phyloP scores from a whole-genome alignment of 2,329 filamentous ascomycete species.

The Chaetomiaceae sp. region DNA sequence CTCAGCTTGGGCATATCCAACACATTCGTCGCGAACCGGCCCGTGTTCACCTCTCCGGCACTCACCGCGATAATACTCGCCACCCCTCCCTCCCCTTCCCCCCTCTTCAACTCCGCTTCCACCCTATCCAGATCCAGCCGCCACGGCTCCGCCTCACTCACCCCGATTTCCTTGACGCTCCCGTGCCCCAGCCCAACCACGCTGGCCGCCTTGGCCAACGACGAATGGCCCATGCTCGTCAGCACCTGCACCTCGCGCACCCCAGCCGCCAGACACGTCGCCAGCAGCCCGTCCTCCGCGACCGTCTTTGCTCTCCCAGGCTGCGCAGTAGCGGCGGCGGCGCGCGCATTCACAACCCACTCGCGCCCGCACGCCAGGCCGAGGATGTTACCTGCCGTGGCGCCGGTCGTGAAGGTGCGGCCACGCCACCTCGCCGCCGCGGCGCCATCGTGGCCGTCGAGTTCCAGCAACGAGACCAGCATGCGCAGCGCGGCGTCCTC shows the following conservation, averaged over 20 bases:
- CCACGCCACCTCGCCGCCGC: constrained; percentile 44
- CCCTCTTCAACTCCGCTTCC: constrained; percentile 51
- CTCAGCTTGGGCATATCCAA: constrained; percentile 59
- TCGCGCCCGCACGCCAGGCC: constrained; percentile 67
- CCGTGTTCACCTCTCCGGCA: constrained; percentile 87
- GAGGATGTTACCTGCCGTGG: constrained; percentile 76
- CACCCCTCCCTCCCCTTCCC: constrained; percentile 44
- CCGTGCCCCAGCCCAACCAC: constrained; percentile 72
- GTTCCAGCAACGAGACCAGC: constrained; percentile 60
- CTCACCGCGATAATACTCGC: constrained; percentile 78
- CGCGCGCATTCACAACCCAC: constrained; percentile 45
- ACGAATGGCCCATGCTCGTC: constrained; percentile 79
- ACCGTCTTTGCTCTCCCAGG: constrained; percentile 39
- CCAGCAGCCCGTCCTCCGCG: constrained; percentile 65
- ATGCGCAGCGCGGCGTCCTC: constrained; percentile 69
- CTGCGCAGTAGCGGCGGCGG: constrained; percentile 22
- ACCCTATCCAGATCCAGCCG: constrained; percentile 64
- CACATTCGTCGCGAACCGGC: constrained; percentile 64
- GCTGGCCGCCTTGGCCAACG: constrained; percentile 75
- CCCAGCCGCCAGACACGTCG: constrained; percentile 60
- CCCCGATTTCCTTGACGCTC: constrained; percentile 58
- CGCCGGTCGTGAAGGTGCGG: constrained; percentile 54
- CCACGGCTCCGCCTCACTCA: constrained; percentile 55
- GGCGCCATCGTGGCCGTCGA: constrained; percentile 46
- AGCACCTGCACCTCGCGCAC: constrained; percentile 69